Base-by-base conservation (phyloP, 306 rosid species). In the barrel medic (Medicago truncatula) region DNA sequence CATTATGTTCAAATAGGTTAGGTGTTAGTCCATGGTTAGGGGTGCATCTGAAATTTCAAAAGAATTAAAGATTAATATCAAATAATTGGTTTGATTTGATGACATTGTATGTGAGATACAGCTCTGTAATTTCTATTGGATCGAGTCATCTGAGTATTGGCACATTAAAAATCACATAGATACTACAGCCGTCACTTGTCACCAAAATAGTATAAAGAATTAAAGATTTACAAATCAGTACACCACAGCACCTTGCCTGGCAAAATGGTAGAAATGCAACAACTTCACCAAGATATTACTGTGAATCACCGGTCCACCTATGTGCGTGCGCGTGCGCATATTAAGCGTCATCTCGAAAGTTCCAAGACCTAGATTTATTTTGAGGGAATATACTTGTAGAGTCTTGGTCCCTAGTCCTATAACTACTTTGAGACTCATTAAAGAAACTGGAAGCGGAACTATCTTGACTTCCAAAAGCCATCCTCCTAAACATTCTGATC, bases 391-490 rank as follows among this genome's bases (percentile, higher is more conserved):
- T 54, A 23, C 82, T 78, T 68, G 85, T 69, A 20, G 70, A 76
- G 75, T 76, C 28, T 2, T 70, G 83, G 12, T 90, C 91, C 68
- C 89, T 84, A 73, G 88, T 91, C 69, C 81, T 83, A 95, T 89
- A 90, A 82, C 96, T 90, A 77, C 92, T 87, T 62, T 88, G 91
- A 70, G 89, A 83, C 53, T 76, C 86, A 70, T 88, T 82, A 6
- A 80, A 90, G 83, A 82, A 81, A 47, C 71, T 87, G 2, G 92
- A 34, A 34, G 38, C 38, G 38, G 38, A 74, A 77, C 92, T 90
- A 78, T 87, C 96, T 77, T 89, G 97, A 76, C 92, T 90, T 3
- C 90, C 99, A 59, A 92, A 95, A 18, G 96, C 97, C 99, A 92
- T 90, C 70, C 89, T 89, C 60, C 83, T 92, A 78, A 92, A 90